These are phyloP conservation scores for Austroboletus niveus DNA, from an alignment of 1,284 basidiomycete species.

Conservation along the genomic window DNA sequence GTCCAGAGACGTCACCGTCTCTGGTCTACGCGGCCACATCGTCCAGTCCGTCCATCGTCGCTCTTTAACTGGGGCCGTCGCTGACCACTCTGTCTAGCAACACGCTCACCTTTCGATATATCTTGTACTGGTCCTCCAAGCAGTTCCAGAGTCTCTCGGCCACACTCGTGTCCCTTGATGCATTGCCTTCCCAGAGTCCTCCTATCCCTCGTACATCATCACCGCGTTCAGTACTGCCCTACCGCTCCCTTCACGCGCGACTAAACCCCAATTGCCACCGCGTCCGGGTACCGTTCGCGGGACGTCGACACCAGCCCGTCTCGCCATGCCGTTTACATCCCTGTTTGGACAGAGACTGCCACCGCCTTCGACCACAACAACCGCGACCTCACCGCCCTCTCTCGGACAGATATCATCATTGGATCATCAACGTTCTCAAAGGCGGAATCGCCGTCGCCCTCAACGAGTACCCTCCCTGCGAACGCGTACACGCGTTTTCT, in stretches of 20 bases:
- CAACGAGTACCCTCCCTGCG: conserved; percentile 50
- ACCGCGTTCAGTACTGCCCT: too few relatives aligned
- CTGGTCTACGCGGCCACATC: conserved; percentile 71
- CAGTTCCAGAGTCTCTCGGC: conserved; percentile 55
- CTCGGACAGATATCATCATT: conserved; percentile 56
- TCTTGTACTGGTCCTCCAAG: conserved; percentile 61
- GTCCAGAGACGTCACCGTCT: conserved; percentile 63
- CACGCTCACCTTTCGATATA: conserved; percentile 61
- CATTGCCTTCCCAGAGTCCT: too few relatives aligned
- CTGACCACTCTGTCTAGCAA: conserved; percentile 40
- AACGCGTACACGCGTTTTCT: conserved; percentile 59
- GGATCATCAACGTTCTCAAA: conserved; percentile 57
- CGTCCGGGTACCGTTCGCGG: background rate
- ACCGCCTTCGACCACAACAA: conserved; percentile 4
- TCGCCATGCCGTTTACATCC: conserved; percentile 65
- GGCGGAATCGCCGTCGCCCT: conserved; percentile 55
- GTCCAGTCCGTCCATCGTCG: conserved; percentile 43
- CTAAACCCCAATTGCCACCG: too few relatives aligned
- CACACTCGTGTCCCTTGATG: background rate
- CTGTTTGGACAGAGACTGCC: conserved; percentile 52
- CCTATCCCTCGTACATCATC: too few relatives aligned
- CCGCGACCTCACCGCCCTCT: background rate
- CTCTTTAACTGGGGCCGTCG: background rate
- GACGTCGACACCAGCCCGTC: conserved; percentile 36
- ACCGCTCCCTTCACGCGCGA: too few relatives aligned